Evolutionary conservation across 192 early-diverging fungal species (phyloP).

Genomic region (Backusella parvicylindrica): DNA sequence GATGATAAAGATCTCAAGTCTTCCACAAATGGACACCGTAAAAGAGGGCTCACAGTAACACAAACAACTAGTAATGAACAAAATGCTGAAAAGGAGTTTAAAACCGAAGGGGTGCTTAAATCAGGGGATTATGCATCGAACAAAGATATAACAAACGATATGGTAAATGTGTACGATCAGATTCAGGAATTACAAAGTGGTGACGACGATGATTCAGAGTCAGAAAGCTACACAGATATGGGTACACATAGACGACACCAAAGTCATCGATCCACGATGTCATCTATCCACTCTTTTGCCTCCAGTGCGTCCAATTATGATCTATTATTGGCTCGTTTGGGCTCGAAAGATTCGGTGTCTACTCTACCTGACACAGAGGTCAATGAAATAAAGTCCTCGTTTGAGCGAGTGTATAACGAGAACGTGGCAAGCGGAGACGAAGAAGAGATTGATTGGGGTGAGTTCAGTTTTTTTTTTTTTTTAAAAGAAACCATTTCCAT

Average conservation of each 20-base stretch:
- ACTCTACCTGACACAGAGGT: slow-evolving; percentile 24
- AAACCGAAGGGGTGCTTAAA: background rate
- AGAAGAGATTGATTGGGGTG: slow-evolving; percentile 75
- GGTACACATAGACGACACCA: background rate
- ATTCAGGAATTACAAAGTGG: background rate
- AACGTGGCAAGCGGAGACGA: slow-evolving; percentile 25
- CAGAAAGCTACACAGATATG: background rate
- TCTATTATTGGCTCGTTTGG: slow-evolving; percentile 61
- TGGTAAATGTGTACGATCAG: background rate
- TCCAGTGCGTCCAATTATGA: slow-evolving; percentile 44
- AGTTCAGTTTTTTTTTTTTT: background rate
- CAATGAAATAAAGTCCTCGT: slow-evolving; percentile 42
- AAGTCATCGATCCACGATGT: slow-evolving; percentile 20
- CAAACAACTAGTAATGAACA: background rate
- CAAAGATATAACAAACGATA: background rate
- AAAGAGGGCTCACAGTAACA: background rate
- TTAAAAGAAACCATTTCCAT: background rate
- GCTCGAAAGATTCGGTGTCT: slow-evolving; percentile 50
- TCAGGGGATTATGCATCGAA: slow-evolving; percentile 2
- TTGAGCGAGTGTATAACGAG: slow-evolving; percentile 40
- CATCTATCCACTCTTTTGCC: slow-evolving; percentile 9
- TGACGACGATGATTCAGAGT: background rate
- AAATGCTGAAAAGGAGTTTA: background rate
- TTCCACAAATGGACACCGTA: background rate
- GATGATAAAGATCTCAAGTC: background rate